A percentile compares a stretch with the other conserved stretches of the same genome.
These are phyloP conservation scores for Agaricus blazei DNA, from an alignment of 768 basidiomycete species.

Conservation along the genomic window DNA sequence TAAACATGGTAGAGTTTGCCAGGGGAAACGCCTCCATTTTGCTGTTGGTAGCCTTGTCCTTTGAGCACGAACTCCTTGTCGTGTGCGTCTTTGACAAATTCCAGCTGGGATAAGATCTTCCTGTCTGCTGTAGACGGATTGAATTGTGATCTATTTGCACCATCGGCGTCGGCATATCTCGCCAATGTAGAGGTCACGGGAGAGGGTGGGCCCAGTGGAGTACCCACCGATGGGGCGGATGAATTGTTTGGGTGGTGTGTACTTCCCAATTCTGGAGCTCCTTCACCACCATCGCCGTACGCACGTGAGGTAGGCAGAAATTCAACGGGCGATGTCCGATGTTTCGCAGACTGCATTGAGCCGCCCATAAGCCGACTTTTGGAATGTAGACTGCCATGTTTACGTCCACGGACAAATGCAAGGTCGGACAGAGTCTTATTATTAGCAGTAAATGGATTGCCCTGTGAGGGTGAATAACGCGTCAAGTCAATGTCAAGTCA, in stretches of 20 bases:
- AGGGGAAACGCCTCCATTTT: conserved; percentile 21
- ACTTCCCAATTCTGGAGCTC: not conserved
- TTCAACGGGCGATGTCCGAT: conserved; percentile 9
- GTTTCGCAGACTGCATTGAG: conserved; percentile 14
- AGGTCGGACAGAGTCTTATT: conserved; percentile 15
- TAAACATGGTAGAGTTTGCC: conserved; percentile 57
- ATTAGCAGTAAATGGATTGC: conserved; percentile 7
- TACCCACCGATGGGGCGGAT: not conserved
- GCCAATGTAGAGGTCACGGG: not conserved
- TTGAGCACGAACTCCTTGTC: conserved; percentile 54
- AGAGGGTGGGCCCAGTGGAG: not conserved
- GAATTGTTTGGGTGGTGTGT: not conserved
- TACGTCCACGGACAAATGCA: conserved; percentile 25
- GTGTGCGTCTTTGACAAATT: conserved; percentile 44
- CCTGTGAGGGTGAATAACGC: not conserved
- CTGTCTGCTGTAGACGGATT: conserved; percentile 61
- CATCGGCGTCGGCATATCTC: not conserved
- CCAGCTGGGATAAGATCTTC: conserved; percentile 53
- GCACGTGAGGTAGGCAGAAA: not conserved
- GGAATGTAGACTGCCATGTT: conserved; percentile 25
- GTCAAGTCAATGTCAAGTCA: not conserved
- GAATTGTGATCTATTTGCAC: conserved; percentile 4
- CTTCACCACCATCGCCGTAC: not conserved
- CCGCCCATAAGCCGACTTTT: conserved; percentile 7
- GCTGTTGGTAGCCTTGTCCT: conserved; percentile 29